Evolutionary conservation across 345 rosid species (phyloP), one percentile per base, ranked within the genome.

Genomic region (Boechera stricta): DNA sequence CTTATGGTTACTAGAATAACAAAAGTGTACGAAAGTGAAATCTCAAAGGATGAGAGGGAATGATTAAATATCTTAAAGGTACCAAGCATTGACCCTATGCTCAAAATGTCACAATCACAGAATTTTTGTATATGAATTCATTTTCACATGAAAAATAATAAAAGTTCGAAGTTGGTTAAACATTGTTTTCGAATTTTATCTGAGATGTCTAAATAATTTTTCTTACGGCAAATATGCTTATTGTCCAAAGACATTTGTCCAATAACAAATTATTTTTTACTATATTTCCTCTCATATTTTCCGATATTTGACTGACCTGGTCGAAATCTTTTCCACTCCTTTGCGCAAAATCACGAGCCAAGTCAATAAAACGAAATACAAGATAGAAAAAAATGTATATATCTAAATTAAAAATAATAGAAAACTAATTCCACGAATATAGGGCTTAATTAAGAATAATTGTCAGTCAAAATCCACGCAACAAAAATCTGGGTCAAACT

Each of bases 371-470:
- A 42, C 0, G 3, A 41, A n/a, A 64, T 44, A 64, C 10, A 63
- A 72, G 26, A 55, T 64, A 21, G 2, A 7, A 47, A 9, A 60
- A 33, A 28, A 44, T 2, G 9, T 4, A 8, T 7, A 38, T 33
- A 71, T 45, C 55, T 32, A 59, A 21, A 21, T 21, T 32, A 26
- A 33, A 5, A 10, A 54, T 69, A 48, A 64, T 47, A 64, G 67
- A 44, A 72, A 73, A 60, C 65, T 49, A 72, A 16, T 53, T 73
- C 64, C 82, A 67, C 21, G 48, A 33, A 79, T 73, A 73, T 73
- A 73, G 78, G 74, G 59, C 82, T 79, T 67, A 60, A 79, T 41
- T 67, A 73, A 79, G 78, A 33, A 66, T 16, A 26, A 42, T 4
- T 55, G 38, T 7, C 10, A 71, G 76, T 72, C 69, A 72, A 77